A percentile compares a stretch with the other conserved stretches of the same genome.
Evolutionary conservation across 352 stramenopile species (phyloP).

Genomic region (Pythium insidiosum): DNA sequence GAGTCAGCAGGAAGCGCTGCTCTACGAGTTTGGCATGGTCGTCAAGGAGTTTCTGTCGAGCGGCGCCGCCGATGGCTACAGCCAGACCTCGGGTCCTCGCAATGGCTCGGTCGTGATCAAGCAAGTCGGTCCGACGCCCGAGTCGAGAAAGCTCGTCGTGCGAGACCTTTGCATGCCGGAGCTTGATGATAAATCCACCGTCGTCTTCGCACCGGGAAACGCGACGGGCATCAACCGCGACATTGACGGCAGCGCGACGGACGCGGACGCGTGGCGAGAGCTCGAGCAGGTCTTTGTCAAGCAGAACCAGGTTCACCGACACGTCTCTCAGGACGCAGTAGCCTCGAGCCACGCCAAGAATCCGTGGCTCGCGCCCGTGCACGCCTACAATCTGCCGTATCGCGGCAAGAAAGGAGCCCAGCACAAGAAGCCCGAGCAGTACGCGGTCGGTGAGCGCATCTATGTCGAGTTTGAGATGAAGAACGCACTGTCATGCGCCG

Average conservation of each 20-base stretch:
- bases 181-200: slow-evolving; percentile 72
- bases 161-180: slow-evolving; percentile 72
- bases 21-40: slow-evolving; percentile 80
- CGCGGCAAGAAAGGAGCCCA: slow-evolving; percentile 39
- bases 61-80: slow-evolving; percentile 7
- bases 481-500: slow-evolving; percentile 74
- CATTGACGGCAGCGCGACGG: slow-evolving; percentile 53
- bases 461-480: slow-evolving; percentile 88
- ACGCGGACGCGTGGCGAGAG: slow-evolving; percentile 54
- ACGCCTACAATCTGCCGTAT: slow-evolving; percentile 43
- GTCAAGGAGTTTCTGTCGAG: slow-evolving; percentile 70
- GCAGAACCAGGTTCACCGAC: slow-evolving; percentile 57
- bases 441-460: slow-evolving; percentile 64
- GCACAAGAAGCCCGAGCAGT: slow-evolving; percentile 43
- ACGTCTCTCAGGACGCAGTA: too few relatives aligned
- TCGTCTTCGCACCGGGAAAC: slow-evolving; percentile 76
- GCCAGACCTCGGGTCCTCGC: slow-evolving; percentile 11
- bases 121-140: background rate
- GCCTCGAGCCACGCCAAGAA: slow-evolving; percentile 13
- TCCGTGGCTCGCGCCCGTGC: slow-evolving; percentile 39
- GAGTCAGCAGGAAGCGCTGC: slow-evolving; percentile 72
- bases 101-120: slow-evolving; percentile 23
- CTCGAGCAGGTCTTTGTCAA: slow-evolving; percentile 46
- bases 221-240: slow-evolving; percentile 55
- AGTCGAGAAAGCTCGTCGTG: slow-evolving; percentile 51